phyloP scores from a whole-genome alignment of 768 basidiomycete genomes.

The Amanita pallidorosea region DNA sequence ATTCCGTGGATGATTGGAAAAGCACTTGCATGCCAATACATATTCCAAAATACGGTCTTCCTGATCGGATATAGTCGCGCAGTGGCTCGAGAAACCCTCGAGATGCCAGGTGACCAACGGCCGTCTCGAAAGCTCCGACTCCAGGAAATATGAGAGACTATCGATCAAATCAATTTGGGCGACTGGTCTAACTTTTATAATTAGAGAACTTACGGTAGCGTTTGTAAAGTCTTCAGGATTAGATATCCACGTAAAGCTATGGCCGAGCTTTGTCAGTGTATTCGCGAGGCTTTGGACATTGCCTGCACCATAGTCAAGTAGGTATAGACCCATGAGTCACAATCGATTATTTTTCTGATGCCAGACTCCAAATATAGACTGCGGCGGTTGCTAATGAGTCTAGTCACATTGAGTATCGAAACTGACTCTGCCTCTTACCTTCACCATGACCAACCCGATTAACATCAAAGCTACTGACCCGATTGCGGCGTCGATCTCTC shows the following conservation, averaged over 20 bases:
- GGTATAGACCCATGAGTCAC: constrained; percentile 45
- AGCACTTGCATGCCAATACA: constrained; percentile 99
- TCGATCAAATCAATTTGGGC: not conserved
- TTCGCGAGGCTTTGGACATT: constrained; percentile 93
- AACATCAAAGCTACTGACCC: constrained; percentile 21
- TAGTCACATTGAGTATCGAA: not conserved
- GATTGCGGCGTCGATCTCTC: constrained; percentile 46
- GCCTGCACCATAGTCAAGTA: constrained; percentile 96
- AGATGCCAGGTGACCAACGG: constrained; percentile 62
- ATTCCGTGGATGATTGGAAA: constrained; percentile 80
- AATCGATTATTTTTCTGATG: not conserved
- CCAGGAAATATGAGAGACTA: constrained; percentile 96
- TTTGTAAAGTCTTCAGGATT: constrained; percentile 71
- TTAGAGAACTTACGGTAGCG: constrained; percentile 54
- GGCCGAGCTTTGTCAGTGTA: constrained; percentile 74
- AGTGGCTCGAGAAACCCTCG: constrained; percentile 77
- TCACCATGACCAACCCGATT: constrained; percentile 38
- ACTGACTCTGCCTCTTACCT: not conserved
- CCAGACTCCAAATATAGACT: constrained; percentile 8
- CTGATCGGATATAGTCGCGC: constrained; percentile 71
- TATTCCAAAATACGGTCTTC: constrained; percentile 93
- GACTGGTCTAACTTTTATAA: too few species aligned
- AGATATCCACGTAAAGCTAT: constrained; percentile 84
- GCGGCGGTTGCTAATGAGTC: not conserved
- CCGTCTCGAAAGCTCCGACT: constrained; percentile 87